These are phyloP conservation scores for Paecilomyces niveus DNA, from an alignment of 2,329 filamentous ascomycete genomes.

Conservation along the genomic window DNA sequence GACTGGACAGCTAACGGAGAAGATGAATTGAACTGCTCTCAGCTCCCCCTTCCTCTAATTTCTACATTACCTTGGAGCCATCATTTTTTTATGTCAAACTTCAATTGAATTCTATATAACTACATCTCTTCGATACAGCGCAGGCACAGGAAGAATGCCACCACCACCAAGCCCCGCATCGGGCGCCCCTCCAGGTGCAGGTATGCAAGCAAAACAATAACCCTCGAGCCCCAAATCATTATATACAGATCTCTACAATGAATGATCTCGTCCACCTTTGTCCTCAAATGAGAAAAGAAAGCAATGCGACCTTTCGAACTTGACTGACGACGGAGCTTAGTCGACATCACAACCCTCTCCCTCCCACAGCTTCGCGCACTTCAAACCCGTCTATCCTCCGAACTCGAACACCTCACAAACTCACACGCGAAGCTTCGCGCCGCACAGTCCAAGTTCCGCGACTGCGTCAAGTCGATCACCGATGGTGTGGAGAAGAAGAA, in stretches of 20 bases:
- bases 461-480: conserved; percentile 75
- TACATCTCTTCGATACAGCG: conserved; percentile 1
- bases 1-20: not conserved
- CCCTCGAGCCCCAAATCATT: not conserved
- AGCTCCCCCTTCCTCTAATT: not conserved
- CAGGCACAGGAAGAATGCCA: conserved; percentile 15
- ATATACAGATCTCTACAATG: too few species aligned
- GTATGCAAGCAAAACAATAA: conserved; percentile 12
- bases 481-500: conserved; percentile 43
- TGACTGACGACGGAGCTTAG: conserved; percentile 19
- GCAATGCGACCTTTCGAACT: too few species aligned
- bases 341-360: conserved; percentile 70
- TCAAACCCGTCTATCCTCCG: conserved; percentile 93
- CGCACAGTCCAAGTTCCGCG: conserved; percentile 84
- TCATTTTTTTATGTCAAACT: not conserved
- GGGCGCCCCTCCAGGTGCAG: conserved; percentile 20
- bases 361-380: conserved; percentile 80
- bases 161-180: conserved; percentile 20
- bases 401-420: conserved; percentile 85
- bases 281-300: too few species aligned
- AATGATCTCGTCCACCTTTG: too few species aligned
- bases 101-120: not conserved
- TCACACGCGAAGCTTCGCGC: conserved; percentile 86
- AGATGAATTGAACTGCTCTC: not conserved
- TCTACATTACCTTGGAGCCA: not conserved